phyloP scores from a whole-genome alignment of 2,329 filamentous ascomycete species.

The Exophiala mesophila region DNA sequence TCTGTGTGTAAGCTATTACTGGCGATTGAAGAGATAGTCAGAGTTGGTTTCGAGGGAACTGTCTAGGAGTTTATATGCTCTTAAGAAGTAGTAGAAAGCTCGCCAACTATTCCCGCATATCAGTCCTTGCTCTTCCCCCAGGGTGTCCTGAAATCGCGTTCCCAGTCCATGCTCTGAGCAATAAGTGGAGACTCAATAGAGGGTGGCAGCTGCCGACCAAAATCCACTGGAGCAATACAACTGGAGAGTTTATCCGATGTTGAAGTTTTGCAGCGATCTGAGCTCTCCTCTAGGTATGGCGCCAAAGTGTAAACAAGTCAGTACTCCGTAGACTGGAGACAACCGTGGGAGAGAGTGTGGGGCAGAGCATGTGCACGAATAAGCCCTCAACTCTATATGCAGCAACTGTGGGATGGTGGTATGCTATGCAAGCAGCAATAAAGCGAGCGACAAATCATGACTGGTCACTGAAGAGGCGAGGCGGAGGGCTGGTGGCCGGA shows the following conservation, averaged over 20 bases:
- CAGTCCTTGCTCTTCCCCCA: no score
- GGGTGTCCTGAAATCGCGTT: no score
- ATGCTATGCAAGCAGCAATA: conserved; percentile 5
- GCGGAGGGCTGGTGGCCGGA: conserved; percentile 5
- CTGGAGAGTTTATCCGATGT: background rate
- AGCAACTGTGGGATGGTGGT: background rate
- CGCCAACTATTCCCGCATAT: background rate
- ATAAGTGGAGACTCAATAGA: no score
- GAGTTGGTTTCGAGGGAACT: background rate
- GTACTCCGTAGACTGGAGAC: no score
- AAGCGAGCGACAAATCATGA: conserved; percentile 14
- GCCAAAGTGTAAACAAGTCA: no score
- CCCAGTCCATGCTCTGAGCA: no score
- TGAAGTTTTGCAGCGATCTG: no score
- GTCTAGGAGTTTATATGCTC: background rate
- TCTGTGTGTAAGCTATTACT: no score
- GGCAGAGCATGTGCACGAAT: background rate
- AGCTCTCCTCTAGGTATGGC: no score
- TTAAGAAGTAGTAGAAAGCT: background rate
- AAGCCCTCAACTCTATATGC: background rate
- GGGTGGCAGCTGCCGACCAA: no score
- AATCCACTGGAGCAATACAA: background rate
- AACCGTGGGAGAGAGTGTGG: background rate
- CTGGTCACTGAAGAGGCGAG: conserved; percentile 5
- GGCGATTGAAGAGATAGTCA: background rate